phyloP scores from a whole-genome alignment of 257 asterid genomes.

The Leptodermis oblonga region DNA sequence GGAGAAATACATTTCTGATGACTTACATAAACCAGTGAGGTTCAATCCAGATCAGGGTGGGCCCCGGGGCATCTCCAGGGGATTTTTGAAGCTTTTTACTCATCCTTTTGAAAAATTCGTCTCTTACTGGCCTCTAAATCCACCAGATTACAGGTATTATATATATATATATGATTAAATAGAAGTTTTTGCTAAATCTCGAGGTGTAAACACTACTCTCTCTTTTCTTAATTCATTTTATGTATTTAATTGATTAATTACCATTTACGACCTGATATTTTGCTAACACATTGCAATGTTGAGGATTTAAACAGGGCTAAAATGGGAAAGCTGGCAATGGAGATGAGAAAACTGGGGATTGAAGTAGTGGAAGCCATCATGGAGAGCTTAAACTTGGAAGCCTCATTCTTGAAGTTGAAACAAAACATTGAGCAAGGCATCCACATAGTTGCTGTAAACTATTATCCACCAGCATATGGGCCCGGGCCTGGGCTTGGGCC shows the following conservation, averaged over 20 bases:
- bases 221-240: too few relatives aligned
- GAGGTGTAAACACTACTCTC: too few relatives aligned
- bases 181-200: too few relatives aligned
- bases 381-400: constrained; percentile 12
- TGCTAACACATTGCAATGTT: background rate
- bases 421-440: constrained; percentile 8
- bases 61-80: background rate
- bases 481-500: too few relatives aligned
- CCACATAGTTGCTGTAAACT: constrained; percentile 1
- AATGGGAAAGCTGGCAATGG: constrained; percentile 11
- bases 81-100: constrained; percentile 5
- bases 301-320: background rate
- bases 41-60: background rate
- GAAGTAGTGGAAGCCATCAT: constrained; percentile 4
- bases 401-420: background rate
- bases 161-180: too few relatives aligned
- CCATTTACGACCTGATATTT: too few relatives aligned
- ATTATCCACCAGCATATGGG: background rate
- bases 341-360: constrained; percentile 5
- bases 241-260: too few relatives aligned
- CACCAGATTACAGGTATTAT: constrained; percentile 13
- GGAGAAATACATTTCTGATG: background rate
- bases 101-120: constrained; percentile 2
- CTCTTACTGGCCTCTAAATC: constrained; percentile 1
- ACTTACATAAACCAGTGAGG: constrained; percentile 2